Evolutionary conservation across 805 yeast genomes (phyloP), one percentile per base, ranked within the genome.

Genomic region (Starmera pachycereana): DNA sequence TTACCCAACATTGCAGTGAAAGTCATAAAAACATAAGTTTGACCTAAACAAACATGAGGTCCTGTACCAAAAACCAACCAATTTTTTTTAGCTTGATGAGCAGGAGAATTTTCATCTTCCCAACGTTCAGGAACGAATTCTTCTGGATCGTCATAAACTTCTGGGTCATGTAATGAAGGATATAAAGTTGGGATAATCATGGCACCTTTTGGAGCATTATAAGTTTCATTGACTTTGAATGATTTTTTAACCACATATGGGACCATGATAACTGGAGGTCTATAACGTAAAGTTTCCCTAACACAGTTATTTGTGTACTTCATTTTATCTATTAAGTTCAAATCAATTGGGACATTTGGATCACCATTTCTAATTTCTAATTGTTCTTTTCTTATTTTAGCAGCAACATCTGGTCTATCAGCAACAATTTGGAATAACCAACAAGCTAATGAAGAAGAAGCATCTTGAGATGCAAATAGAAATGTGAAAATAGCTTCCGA

Each of bases 41-140:
- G 94, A 50, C 98, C 98, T 46, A 92, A 68, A 66, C 98, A 92
- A 41, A 84, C 88, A 60, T 92, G 98, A 11, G 97, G 90, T 41
- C 98, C 98, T 36, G 95, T 79, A 47, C 98, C 98, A 53, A 92
- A 92, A 10, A 90, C 97, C 48, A 92, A 74, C 96, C 96, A 92
- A 68, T 89, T 89, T 62, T 83, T 82, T 60, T 79, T 81, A 33
- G 81, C 81, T 65, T 75, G 76, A 54, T 71, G 74, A 14, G 90
- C 94, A 37, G 76, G 66, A 8, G 92, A 72, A 39, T 88, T 89
- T 55, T 73, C 82, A 22, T 22, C 27, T 22, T 57, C 70, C 97
- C 97, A 92, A 69, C 98, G 81, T 58, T 92, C 98, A 37, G 98
- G 98, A 46, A 84, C 78, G 58, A 88, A 92, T 46, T 80, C 82